Evolutionary conservation across 2,329 filamentous ascomycete genomes (phyloP).

Genomic region (Penicillium freii): DNA sequence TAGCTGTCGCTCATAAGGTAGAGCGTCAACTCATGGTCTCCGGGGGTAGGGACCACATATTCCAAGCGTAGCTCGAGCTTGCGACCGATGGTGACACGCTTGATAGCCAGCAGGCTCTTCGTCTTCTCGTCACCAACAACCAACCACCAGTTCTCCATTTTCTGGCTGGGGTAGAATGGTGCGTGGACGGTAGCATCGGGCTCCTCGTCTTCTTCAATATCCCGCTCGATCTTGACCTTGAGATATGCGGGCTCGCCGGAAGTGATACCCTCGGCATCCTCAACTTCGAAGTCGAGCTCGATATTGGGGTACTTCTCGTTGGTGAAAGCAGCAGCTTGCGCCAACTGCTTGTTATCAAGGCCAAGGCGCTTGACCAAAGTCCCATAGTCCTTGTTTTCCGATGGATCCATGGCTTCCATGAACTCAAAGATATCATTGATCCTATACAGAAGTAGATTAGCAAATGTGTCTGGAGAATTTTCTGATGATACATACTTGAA

Average conservation of each 20-base stretch:
- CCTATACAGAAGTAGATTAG: conserved; percentile 42
- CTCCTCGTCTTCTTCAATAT: conserved; percentile 70
- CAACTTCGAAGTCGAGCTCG: conserved; percentile 81
- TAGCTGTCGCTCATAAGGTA: conserved; percentile 98
- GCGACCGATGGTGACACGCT: conserved; percentile 81
- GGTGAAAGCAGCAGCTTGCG: conserved; percentile 88
- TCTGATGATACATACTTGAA: conserved; percentile 61
- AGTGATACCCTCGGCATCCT: conserved; percentile 75
- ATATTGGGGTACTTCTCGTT: conserved; percentile 96
- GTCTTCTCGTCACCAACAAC: conserved; percentile 91
- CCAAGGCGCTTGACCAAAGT: conserved; percentile 74
- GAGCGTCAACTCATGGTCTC: conserved; percentile 82
- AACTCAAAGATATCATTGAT: conserved; percentile 96
- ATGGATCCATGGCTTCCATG: conserved; percentile 97
- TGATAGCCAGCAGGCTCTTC: conserved; percentile 86
- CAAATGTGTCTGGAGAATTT: conserved; percentile 23
- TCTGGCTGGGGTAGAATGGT: conserved; percentile 87
- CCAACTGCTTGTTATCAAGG: conserved; percentile 76
- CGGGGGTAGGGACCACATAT: conserved; percentile 82
- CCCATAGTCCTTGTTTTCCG: conserved; percentile 80
- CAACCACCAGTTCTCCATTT: conserved; percentile 98
- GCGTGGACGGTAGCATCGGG: conserved; percentile 85
- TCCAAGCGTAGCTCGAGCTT: conserved; percentile 78
- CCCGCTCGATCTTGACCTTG: conserved; percentile 79
- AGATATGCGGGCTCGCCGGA: conserved; percentile 80